These are phyloP conservation scores for Lasiosphaeris hirsuta DNA, from an alignment of 495 filamentous ascomycete genomes.

Conservation along the genomic window DNA sequence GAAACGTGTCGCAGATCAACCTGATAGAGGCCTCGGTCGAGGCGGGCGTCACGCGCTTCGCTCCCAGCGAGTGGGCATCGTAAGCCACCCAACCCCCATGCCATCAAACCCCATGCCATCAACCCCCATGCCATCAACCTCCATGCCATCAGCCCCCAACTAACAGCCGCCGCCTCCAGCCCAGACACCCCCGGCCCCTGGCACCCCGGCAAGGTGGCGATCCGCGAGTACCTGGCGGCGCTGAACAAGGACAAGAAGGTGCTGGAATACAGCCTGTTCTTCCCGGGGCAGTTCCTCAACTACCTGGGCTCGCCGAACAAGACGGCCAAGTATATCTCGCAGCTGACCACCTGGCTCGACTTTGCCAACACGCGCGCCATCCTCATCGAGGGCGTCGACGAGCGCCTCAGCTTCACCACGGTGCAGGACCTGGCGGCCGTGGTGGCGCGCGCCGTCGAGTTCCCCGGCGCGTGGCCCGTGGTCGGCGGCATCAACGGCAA, in stretches of 20 bases:
- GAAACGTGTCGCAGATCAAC: conserved; percentile 36
- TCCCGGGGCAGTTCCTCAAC: conserved; percentile 52
- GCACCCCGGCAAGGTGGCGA: conserved; percentile 9
- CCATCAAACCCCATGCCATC: no score
- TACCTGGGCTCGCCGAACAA: conserved; percentile 51
- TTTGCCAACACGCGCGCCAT: conserved; percentile 49
- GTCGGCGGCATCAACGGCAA: conserved; percentile 52
- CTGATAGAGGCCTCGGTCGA: conserved; percentile 51
- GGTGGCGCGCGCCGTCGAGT: conserved; percentile 52
- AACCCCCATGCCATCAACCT: no score
- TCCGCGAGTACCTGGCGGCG: conserved; percentile 44
- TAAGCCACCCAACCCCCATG: conserved; percentile 4
- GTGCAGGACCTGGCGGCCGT: conserved; percentile 46
- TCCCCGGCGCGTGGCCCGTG: conserved; percentile 54
- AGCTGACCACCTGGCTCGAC: conserved; percentile 39
- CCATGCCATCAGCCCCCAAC: no score
- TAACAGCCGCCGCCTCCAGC: no score
- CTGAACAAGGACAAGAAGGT: conserved; percentile 31
- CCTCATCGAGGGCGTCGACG: conserved; percentile 45
- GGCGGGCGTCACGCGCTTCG: conserved; percentile 52
- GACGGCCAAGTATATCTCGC: conserved; percentile 47
- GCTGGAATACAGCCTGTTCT: conserved; percentile 58
- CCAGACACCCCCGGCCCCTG: no score
- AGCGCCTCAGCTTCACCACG: conserved; percentile 46
- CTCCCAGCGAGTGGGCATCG: conserved; percentile 44